Evolutionary conservation across 73 alveolate genomes (phyloP).

Genomic region (Symbiodinium natans): DNA sequence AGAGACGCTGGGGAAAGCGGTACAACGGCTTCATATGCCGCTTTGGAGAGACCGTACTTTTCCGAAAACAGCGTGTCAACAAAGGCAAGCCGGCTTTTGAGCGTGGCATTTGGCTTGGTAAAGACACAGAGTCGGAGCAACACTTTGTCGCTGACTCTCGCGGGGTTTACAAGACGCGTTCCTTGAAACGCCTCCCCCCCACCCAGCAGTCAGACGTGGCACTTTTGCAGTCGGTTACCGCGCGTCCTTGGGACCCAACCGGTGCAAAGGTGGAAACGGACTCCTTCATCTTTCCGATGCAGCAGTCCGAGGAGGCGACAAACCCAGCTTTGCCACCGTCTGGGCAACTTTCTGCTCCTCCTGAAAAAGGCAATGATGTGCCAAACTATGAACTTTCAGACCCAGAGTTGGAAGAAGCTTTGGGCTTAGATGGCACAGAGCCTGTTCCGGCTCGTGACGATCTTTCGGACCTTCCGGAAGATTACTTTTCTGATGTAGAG

Average conservation of each 20-base stretch:
- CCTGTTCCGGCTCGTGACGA: too few relatives aligned
- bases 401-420: too few relatives aligned
- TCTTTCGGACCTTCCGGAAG: too few relatives aligned
- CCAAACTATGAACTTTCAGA: too few relatives aligned
- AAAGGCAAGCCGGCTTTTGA: not conserved
- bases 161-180: not conserved
- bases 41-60: not conserved
- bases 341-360: too few relatives aligned
- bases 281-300: not conserved
- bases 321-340: too few relatives aligned
- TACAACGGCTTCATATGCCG: not conserved
- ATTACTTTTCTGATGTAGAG: too few relatives aligned
- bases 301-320: too few relatives aligned
- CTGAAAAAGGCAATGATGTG: too few relatives aligned
- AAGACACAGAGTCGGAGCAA: not conserved
- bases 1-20: not conserved
- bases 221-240: not conserved
- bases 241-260: slow-evolving; percentile 4
- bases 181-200: not conserved
- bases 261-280: not conserved
- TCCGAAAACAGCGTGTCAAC: not conserved
- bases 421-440: too few relatives aligned
- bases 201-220: not conserved
- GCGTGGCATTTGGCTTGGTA: slow-evolving; percentile 28
- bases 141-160: not conserved